Conservation (phyloP, 495 filamentous ascomycete genomes). For the Thermothielavioides terrestris region DNA sequence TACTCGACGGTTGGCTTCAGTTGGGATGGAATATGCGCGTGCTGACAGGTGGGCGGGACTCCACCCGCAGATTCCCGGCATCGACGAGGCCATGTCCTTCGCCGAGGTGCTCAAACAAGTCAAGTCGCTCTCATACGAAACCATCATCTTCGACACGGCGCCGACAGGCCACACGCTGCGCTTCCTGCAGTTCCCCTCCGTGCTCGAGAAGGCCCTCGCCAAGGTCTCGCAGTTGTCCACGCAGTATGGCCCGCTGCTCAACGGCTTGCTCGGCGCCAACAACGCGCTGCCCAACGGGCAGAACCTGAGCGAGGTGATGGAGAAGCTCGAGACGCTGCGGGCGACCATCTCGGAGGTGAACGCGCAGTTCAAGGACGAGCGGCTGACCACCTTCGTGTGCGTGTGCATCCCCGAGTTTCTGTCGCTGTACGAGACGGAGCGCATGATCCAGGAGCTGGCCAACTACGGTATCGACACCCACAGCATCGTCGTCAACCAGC, state of each 20-base stretch:
- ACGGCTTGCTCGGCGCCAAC: slow-evolving; percentile 77
- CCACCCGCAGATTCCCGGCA: slow-evolving; percentile 75
- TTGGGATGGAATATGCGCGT: too few species aligned
- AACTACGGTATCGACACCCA: slow-evolving; percentile 94
- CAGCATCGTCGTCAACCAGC: slow-evolving; percentile 94
- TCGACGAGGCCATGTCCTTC: slow-evolving; percentile 99
- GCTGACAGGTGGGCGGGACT: too few species aligned
- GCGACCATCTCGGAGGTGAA: slow-evolving; percentile 94
- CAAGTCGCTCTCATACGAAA: slow-evolving; percentile 97
- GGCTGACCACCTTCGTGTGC: slow-evolving; percentile 95
- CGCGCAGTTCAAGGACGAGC: slow-evolving; percentile 92
- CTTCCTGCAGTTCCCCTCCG: slow-evolving; percentile 97
- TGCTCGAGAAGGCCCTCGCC: slow-evolving; percentile 94
- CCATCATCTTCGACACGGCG: slow-evolving; percentile 98
- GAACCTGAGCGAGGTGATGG: slow-evolving; percentile 82
- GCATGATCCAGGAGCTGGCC: slow-evolving; percentile 97
- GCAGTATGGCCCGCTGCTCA: slow-evolving; percentile 94
- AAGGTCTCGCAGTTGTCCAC: slow-evolving; percentile 90
- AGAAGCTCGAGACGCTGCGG: slow-evolving; percentile 86
- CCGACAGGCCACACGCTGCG: slow-evolving; percentile 98
- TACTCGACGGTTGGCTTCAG: too few species aligned
- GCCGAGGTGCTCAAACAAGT: slow-evolving; percentile 98
- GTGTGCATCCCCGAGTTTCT: slow-evolving; percentile 98
- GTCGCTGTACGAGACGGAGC: slow-evolving; percentile 95
- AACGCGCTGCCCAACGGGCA: slow-evolving; percentile 78